These are phyloP conservation scores for Phoma sp. DNA, from an alignment of 2,329 filamentous ascomycete genomes.

Conservation along the genomic window DNA sequence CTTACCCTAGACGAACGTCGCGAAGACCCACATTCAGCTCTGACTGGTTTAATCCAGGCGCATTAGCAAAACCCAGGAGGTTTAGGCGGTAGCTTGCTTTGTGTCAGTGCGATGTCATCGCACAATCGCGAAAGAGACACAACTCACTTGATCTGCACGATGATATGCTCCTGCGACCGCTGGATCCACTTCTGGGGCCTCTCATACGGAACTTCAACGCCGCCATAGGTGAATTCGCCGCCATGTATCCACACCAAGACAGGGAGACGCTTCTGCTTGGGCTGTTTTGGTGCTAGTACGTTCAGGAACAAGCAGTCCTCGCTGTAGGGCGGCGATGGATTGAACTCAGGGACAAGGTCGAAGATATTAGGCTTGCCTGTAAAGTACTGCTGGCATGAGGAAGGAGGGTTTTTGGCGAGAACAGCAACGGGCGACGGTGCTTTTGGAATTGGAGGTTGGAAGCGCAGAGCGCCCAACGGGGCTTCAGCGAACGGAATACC, in stretches of 20 bases:
- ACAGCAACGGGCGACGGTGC: background rate
- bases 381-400: background rate
- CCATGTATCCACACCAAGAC: conserved; percentile 43
- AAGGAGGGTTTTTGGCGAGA: background rate
- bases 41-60: conserved; percentile 22
- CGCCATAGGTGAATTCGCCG: conserved; percentile 52
- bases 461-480: background rate
- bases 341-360: background rate
- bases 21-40: conserved; percentile 45
- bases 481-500: conserved; percentile 1
- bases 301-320: conserved; percentile 51
- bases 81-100: conserved; percentile 42
- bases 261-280: conserved; percentile 31
- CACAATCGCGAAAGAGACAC: no score
- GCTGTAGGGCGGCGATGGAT: no score
- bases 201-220: conserved; percentile 51
- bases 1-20: conserved; percentile 27
- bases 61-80: conserved; percentile 46
- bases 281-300: conserved; percentile 40
- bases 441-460: conserved; percentile 1
- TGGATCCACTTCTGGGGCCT: conserved; percentile 20
- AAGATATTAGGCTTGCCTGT: background rate
- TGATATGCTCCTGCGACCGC: conserved; percentile 38
- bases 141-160: conserved; percentile 25
- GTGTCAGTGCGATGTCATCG: no score